Base-by-base conservation (phyloP, 495 filamentous ascomycete species). In the Neurospora cerealis region DNA sequence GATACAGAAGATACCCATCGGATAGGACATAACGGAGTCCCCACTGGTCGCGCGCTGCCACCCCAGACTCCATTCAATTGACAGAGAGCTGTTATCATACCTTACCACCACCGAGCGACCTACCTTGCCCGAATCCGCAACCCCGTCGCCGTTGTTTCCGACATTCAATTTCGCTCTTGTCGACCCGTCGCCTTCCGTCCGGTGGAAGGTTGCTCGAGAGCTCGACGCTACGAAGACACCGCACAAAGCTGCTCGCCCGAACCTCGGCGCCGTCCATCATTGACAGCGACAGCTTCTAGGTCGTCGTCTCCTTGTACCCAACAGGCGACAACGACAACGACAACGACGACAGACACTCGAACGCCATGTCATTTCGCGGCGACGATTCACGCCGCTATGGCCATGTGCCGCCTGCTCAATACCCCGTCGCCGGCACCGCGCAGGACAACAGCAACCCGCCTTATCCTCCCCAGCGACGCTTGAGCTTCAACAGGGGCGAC, bases 401-500 rank as follows among this genome's bases (percentile, higher is more conserved):
- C 80, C 84, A 88, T 80, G 79, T 88, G 2, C 87, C 87, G 72
- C 87, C 87, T 34, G 87, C 87, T 13, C 87, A 87, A 79, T 89
- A 89, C 74, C 84, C 86, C 19, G 83, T 85, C 70, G 80, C 83
- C 41, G 78, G 79, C 73, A 77, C 80, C 34, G 74, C 79, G 19
- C 79, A 78, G 60, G 81, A 86, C 70, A 34, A 34, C 28, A 62
- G 17, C 24, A 66, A 19, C 28, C 79, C 80, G 69, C 70, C 74
- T 6, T 42, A 78, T 28, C 83, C 84, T 75, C 79, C 85, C 62
- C 83, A 87, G 40, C 86, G 91, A 73, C 89, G 90, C 71, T 86
- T 89, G 70, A 95, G 93, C 80, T 95, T 91, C 82, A 91, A 94
- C 79, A 89, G 86, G 77, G 93, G 92, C 74, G 93, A 96, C 80